phyloP scores from a whole-genome alignment of 192 early-diverging fungal genomes.

The Cladochytrium replicatum region DNA sequence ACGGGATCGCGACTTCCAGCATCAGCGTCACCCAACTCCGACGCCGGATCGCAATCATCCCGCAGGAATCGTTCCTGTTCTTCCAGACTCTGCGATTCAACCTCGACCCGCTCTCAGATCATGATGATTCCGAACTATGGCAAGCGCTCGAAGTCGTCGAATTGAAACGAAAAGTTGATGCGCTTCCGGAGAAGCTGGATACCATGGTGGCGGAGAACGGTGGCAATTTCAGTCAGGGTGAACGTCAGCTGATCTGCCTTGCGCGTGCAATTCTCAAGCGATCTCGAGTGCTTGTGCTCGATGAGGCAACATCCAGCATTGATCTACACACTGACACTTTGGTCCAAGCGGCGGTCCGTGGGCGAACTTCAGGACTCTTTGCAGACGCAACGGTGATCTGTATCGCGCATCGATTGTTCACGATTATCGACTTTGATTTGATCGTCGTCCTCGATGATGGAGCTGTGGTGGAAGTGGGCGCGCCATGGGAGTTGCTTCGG shows the following conservation, averaged over 20 bases:
- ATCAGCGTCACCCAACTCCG: constrained; percentile 52
- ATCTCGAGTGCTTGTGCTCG: constrained; percentile 32
- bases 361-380: constrained; percentile 21
- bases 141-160: constrained; percentile 48
- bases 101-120: constrained; percentile 54
- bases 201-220: constrained; percentile 69
- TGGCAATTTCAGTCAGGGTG: constrained; percentile 64
- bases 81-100: constrained; percentile 65
- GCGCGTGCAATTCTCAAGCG: constrained; percentile 59
- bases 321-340: constrained; percentile 33
- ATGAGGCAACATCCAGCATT: constrained; percentile 31
- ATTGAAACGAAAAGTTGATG: constrained; percentile 16
- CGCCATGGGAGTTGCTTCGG: constrained; percentile 31
- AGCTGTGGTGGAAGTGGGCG: constrained; percentile 37
- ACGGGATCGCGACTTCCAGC: constrained; percentile 49
- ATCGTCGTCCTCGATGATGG: constrained; percentile 35
- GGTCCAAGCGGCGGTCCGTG: constrained; percentile 29
- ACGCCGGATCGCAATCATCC: constrained; percentile 40
- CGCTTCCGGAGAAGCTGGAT: constrained; percentile 43
- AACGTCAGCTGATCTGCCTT: constrained; percentile 73
- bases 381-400: constrained; percentile 37
- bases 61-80: constrained; percentile 59
- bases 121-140: constrained; percentile 63
- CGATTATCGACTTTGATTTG: constrained; percentile 33
- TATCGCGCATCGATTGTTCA: constrained; percentile 36